Evolutionary conservation across 2,329 filamentous ascomycete genomes (phyloP).

Genomic region (Penicillium vulpinum): DNA sequence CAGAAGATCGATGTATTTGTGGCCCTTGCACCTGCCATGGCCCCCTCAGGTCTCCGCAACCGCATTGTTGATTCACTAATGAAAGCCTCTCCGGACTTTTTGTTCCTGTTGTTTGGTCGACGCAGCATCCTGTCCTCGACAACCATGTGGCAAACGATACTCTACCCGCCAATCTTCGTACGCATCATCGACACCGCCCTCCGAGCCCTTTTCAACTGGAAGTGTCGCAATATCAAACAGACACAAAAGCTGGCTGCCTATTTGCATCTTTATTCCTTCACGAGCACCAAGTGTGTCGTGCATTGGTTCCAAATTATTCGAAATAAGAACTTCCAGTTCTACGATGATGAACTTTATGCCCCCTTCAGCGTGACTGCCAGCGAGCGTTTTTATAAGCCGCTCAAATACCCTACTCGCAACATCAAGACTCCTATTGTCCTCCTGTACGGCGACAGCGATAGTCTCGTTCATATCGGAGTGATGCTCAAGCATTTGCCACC

Average conservation of each 20-base stretch:
- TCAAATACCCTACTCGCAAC: constrained; percentile 93
- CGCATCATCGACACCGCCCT: constrained; percentile 81
- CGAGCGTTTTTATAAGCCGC: constrained; percentile 90
- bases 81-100: constrained; percentile 86
- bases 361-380: constrained; percentile 69
- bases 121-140: constrained; percentile 88
- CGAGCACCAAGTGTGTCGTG: constrained; percentile 93
- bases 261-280: constrained; percentile 93
- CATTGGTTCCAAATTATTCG: constrained; percentile 99
- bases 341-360: constrained; percentile 87
- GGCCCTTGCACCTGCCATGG: constrained; percentile 93
- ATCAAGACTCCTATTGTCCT: constrained; percentile 95
- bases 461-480: constrained; percentile 85
- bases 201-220: constrained; percentile 86
- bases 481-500: constrained; percentile 87
- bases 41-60: constrained; percentile 84
- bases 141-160: constrained; percentile 94
- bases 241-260: constrained; percentile 95
- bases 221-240: constrained; percentile 74
- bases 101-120: constrained; percentile 90
- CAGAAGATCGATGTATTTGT: constrained; percentile 95
- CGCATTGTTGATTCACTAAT: constrained; percentile 89
- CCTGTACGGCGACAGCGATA: constrained; percentile 91
- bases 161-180: constrained; percentile 93
- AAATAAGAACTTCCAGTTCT: constrained; percentile 96